phyloP scores from a whole-genome alignment of 495 filamentous ascomycete species.

The Pyrenula aspistea region DNA sequence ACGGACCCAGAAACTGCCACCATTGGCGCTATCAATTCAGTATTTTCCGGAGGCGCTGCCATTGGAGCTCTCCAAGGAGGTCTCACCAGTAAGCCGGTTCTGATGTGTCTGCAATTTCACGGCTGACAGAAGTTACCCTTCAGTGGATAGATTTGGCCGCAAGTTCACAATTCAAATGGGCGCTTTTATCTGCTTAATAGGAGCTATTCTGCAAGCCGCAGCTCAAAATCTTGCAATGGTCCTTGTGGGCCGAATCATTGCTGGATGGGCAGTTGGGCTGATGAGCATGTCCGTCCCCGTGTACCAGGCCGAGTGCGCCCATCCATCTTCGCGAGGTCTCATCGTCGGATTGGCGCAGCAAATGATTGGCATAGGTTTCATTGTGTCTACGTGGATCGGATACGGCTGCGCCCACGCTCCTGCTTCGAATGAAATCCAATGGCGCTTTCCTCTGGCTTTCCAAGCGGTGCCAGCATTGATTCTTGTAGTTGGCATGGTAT shows the following conservation, averaged over 20 bases:
- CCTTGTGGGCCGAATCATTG: constrained; percentile 48
- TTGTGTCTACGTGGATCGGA: constrained; percentile 44
- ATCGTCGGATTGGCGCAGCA: constrained; percentile 48
- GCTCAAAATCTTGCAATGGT: constrained; percentile 43
- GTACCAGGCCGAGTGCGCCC: constrained; percentile 42
- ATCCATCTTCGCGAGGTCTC: constrained; percentile 38
- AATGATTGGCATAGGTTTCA: constrained; percentile 45
- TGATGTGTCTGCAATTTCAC: constrained; percentile 9
- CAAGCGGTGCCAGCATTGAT: constrained; percentile 34
- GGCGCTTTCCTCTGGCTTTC: constrained; percentile 44
- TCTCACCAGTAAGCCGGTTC: constrained; percentile 9
- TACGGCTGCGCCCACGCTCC: constrained; percentile 36
- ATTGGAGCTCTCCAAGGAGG: constrained; percentile 3
- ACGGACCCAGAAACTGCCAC: constrained; percentile 33
- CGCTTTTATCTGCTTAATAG: constrained; percentile 39
- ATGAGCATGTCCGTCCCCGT: constrained; percentile 47
- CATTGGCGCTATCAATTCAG: constrained; percentile 45
- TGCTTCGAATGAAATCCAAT: constrained; percentile 32
- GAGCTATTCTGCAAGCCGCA: constrained; percentile 42
- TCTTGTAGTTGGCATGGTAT: constrained; percentile 34
- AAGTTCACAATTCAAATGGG: constrained; percentile 45
- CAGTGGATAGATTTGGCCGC: constrained; percentile 34
- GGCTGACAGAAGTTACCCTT: constrained; percentile 9
- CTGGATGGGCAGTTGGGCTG: constrained; percentile 49
- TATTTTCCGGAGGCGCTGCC: constrained; percentile 39